These are phyloP conservation scores for Aspergillus japonicus DNA, from an alignment of 2,329 filamentous ascomycete species.

Conservation along the genomic window DNA sequence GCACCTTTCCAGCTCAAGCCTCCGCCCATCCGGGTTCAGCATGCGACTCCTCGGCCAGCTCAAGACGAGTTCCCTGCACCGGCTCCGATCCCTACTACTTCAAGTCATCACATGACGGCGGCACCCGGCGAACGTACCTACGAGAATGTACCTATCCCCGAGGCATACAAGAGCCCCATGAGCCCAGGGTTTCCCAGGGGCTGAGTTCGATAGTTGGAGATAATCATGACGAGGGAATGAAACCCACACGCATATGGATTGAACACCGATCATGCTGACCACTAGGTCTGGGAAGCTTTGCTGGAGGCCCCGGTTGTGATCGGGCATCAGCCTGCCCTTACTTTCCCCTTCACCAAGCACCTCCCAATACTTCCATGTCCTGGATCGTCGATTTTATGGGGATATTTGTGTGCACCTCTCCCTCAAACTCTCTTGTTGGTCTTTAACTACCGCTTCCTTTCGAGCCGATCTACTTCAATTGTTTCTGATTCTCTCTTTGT, in stretches of 20 bases:
- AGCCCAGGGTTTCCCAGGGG: constrained; percentile 42
- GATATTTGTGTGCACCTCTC: no score
- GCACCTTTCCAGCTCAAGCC: constrained; percentile 81
- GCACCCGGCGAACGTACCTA: constrained; percentile 82
- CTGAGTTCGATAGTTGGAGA: constrained; percentile 7
- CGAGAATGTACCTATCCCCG: constrained; percentile 82
- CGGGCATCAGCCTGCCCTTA: no score
- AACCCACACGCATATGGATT: no score
- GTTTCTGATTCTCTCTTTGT: background rate
- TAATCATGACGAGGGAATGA: constrained; percentile 14
- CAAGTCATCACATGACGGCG: constrained; percentile 64
- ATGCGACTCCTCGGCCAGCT: constrained; percentile 69
- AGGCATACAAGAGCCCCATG: constrained; percentile 65
- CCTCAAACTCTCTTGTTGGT: constrained; percentile 4
- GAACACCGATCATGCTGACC: no score
- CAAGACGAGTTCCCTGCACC: constrained; percentile 62
- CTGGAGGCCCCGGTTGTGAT: no score
- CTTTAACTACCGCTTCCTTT: constrained; percentile 12
- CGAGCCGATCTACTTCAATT: background rate
- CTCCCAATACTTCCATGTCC: no score
- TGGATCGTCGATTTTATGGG: no score
- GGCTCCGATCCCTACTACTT: constrained; percentile 39
- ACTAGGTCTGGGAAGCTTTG: no score
- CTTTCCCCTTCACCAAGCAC: no score
- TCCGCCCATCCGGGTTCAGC: constrained; percentile 74